Percentiles rank a stretch among this genome's conserved stretches.
phyloP scores from a whole-genome alignment of 768 basidiomycete genomes.

The Hygrophorus pudorinus region DNA sequence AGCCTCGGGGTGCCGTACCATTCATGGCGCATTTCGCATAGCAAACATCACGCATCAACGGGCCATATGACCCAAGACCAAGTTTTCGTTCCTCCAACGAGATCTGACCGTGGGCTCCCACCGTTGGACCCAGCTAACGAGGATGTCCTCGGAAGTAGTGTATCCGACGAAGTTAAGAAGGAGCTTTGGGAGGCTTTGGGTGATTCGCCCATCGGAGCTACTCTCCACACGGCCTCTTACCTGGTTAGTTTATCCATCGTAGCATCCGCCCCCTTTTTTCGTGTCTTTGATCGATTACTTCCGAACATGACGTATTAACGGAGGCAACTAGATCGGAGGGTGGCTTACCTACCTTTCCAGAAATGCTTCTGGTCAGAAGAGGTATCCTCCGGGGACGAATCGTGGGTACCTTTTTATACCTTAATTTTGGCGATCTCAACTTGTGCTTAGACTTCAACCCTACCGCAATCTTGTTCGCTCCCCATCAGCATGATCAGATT shows the following conservation, averaged over 20 bases:
- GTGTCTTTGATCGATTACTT: not conserved
- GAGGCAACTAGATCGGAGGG: constrained; percentile 47
- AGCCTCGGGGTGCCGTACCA: constrained; percentile 95
- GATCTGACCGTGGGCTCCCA: constrained; percentile 57
- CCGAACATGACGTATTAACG: not conserved
- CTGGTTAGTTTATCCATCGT: constrained; percentile 48
- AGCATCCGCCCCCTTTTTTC: not conserved
- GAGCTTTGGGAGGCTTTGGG: constrained; percentile 82
- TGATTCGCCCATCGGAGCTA: constrained; percentile 77
- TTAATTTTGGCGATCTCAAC: not conserved
- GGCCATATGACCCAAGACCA: constrained; percentile 92
- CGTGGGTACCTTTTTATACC: constrained; percentile 38
- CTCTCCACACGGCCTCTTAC: constrained; percentile 43
- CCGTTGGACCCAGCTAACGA: constrained; percentile 60
- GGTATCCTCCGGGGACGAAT: constrained; percentile 71
- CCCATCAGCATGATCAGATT: constrained; percentile 69
- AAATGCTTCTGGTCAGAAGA: constrained; percentile 80
- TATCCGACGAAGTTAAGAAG: constrained; percentile 55
- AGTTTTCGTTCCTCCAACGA: constrained; percentile 90
- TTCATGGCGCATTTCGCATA: constrained; percentile 92
- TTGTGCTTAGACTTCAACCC: constrained; percentile 60
- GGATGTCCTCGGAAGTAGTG: constrained; percentile 52
- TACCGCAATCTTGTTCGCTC: constrained; percentile 68
- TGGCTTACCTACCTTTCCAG: constrained; percentile 77
- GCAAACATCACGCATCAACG: constrained; percentile 91